Evolutionary conservation across 73 alveolate species (phyloP).

Genomic region (Paramecium pentaurelia): DNA sequence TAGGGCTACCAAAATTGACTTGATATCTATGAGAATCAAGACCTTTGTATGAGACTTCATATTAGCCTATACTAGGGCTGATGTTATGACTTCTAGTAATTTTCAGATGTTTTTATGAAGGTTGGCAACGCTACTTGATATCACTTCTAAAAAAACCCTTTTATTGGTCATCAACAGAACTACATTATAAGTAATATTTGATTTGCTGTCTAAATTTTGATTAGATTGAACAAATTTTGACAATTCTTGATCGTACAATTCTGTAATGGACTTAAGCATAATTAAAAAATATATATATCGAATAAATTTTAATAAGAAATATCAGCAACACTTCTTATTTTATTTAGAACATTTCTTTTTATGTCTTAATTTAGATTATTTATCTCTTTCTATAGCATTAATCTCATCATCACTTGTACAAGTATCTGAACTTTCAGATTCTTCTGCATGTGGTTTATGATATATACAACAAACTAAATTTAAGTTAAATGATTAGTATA

Average conservation of each 20-base stretch:
- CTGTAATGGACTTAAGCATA: constrained; percentile 22
- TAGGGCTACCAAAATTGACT: neutral
- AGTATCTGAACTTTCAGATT: constrained; percentile 34
- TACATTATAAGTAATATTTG: neutral
- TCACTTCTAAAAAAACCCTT: neutral
- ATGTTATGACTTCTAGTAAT: neutral
- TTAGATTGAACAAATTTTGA: neutral
- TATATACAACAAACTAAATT: neutral
- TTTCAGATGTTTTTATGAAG: neutral
- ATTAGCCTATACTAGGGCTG: neutral
- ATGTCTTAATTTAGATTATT: constrained; percentile 28
- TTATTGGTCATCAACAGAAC: neutral
- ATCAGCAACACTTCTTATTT: constrained; percentile 1
- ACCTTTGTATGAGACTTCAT: neutral
- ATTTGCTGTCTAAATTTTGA: neutral
- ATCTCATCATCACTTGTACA: constrained; percentile 62
- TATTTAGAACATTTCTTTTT: constrained; percentile 46
- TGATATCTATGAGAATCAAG: neutral
- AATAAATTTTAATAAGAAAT: neutral
- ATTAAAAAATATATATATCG: neutral
- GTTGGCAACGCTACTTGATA: neutral
- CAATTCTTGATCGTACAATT: neutral
- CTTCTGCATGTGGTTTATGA: neutral
- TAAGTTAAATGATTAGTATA: neutral
- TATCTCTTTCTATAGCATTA: constrained; percentile 61